These are phyloP conservation scores for Macaranga tanarius DNA, from an alignment of 441 rosid genomes.

Conservation along the genomic window DNA sequence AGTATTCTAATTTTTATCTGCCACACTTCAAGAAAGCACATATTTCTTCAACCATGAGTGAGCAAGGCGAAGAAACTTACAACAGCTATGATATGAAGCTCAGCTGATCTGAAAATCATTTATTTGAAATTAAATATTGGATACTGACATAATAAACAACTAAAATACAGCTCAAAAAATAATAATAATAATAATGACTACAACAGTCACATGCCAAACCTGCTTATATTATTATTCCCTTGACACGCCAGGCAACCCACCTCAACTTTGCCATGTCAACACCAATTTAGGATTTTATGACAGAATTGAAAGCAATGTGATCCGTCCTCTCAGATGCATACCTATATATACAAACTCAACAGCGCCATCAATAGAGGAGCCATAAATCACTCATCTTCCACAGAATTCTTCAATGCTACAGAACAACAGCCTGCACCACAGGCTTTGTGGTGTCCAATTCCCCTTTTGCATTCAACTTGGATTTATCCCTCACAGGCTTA, in stretches of 20 bases:
- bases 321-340: conserved; percentile 3
- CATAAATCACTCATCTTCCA: conserved; percentile 11
- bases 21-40: not conserved
- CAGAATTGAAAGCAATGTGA: conserved; percentile 5
- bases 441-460: conserved; percentile 41
- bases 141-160: conserved; percentile 24
- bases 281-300: conserved; percentile 5
- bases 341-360: conserved; percentile 28
- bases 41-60: not conserved
- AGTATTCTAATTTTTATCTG: not conserved
- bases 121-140: conserved; percentile 18
- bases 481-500: conserved; percentile 35
- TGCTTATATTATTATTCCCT: conserved; percentile 27
- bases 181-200: not conserved
- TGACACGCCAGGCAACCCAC: conserved; percentile 16
- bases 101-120: conserved; percentile 20
- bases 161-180: not conserved
- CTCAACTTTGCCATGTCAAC: conserved; percentile 9
- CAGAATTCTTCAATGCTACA: conserved; percentile 19
- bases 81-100: not conserved
- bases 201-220: conserved; percentile 19
- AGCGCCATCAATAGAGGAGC: not conserved
- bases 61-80: conserved; percentile 5
- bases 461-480: conserved; percentile 35
- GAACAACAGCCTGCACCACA: conserved; percentile 37